These are phyloP conservation scores for Neurospora intermedia DNA, from an alignment of 495 filamentous ascomycete species.

Conservation along the genomic window DNA sequence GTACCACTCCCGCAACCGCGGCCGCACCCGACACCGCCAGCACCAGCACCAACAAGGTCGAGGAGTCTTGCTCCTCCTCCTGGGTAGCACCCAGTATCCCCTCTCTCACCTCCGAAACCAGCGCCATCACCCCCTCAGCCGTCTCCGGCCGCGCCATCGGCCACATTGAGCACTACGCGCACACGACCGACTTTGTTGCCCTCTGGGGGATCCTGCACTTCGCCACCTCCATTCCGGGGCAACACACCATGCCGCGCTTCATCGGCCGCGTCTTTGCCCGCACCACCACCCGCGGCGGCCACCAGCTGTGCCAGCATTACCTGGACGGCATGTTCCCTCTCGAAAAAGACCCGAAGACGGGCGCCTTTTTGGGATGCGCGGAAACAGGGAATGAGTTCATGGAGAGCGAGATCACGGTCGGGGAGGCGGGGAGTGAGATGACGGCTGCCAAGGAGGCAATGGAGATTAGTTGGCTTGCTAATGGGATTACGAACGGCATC, in stretches of 20 bases:
- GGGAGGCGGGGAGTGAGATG: constrained; percentile 27
- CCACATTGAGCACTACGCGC: constrained; percentile 80
- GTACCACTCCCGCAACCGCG: neutral
- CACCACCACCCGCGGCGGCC: constrained; percentile 46
- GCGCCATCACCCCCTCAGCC: constrained; percentile 9
- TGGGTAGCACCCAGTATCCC: constrained; percentile 3
- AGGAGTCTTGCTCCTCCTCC: neutral
- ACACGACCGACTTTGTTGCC: constrained; percentile 65
- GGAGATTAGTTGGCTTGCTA: constrained; percentile 21
- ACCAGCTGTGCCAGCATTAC: constrained; percentile 75
- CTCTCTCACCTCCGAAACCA: constrained; percentile 7
- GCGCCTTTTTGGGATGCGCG: constrained; percentile 20
- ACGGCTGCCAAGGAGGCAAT: constrained; percentile 28
- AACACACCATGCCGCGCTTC: constrained; percentile 45
- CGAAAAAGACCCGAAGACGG: constrained; percentile 17
- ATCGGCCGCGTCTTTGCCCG: constrained; percentile 68
- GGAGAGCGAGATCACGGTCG: constrained; percentile 38
- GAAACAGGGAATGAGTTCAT: constrained; percentile 43
- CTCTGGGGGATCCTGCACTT: constrained; percentile 67
- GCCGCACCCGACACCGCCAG: neutral
- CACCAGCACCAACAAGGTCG: neutral
- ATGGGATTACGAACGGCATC: constrained; percentile 6
- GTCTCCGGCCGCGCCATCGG: constrained; percentile 42
- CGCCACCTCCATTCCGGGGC: constrained; percentile 29
- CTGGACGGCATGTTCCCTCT: constrained; percentile 69